A percentile compares a stretch with the other conserved stretches of the same genome.
Conservation (phyloP, 495 filamentous ascomycete genomes). For the Chaetomidium leptoderma region DNA sequence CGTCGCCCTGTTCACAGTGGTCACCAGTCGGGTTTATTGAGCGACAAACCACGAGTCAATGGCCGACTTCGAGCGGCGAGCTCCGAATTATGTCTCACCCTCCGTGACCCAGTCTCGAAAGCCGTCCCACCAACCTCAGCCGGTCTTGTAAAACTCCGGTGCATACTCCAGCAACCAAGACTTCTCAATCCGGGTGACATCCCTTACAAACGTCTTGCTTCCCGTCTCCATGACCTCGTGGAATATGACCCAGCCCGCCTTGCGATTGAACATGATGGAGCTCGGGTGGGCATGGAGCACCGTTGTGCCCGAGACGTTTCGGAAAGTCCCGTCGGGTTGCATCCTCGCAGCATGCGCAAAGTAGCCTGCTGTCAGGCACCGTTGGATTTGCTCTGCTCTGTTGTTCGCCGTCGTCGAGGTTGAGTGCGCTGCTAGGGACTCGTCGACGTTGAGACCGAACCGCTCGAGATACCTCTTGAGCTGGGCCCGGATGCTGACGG, state of each 20-base stretch:
- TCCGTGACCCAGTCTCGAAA: neutral
- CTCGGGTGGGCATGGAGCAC: slow-evolving; percentile 85
- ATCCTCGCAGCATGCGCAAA: slow-evolving; percentile 95
- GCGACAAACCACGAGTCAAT: too few species aligned
- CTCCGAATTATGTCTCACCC: too few species aligned
- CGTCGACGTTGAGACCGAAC: slow-evolving; percentile 70
- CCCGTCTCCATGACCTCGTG: slow-evolving; percentile 92
- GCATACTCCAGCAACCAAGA: slow-evolving; percentile 87
- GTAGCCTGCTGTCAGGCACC: slow-evolving; percentile 86
- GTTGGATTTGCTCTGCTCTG: slow-evolving; percentile 68
- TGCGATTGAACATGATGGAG: slow-evolving; percentile 94
- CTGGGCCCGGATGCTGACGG: slow-evolving; percentile 82
- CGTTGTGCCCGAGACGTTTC: slow-evolving; percentile 67
- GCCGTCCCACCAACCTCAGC: neutral
- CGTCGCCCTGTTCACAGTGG: too few species aligned
- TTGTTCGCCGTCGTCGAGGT: slow-evolving; percentile 22
- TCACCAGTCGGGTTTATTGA: too few species aligned
- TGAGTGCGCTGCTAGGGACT: slow-evolving; percentile 38
- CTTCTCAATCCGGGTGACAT: slow-evolving; percentile 89
- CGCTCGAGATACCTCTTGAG: slow-evolving; percentile 82
- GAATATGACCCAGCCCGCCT: slow-evolving; percentile 97
- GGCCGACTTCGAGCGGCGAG: too few species aligned
- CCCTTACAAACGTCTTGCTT: slow-evolving; percentile 83
- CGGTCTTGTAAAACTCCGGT: slow-evolving; percentile 71
- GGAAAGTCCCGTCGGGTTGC: slow-evolving; percentile 90